Conservation (phyloP, 1,139 yeast species). For the Geotrichum siamense region DNA sequence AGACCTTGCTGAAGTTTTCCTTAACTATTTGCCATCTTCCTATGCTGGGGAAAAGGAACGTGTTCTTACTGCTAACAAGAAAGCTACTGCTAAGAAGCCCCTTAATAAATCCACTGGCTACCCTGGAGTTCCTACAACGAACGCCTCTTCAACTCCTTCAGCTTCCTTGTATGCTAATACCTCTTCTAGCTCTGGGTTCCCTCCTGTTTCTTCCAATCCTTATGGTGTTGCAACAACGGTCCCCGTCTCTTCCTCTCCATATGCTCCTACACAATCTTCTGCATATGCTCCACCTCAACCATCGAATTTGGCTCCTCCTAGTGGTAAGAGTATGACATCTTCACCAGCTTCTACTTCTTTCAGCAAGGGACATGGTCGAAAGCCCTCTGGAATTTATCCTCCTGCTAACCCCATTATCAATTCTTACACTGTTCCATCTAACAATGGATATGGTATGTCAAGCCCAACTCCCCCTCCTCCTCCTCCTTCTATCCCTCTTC, state of each 20-base stretch:
- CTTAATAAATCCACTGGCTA: conserved; percentile 14
- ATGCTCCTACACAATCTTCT: conserved; percentile 16
- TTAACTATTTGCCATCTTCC: conserved; percentile 62
- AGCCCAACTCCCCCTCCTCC: conserved; percentile 20
- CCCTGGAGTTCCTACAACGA: conserved; percentile 12
- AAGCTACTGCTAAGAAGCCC: conserved; percentile 17
- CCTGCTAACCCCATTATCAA: conserved; percentile 19
- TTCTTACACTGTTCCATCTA: conserved; percentile 12
- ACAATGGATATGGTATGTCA: conserved; percentile 8
- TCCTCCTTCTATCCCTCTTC: conserved; percentile 22
- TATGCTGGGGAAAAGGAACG: conserved; percentile 72
- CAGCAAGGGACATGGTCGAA: conserved; percentile 12
- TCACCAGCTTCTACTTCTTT: conserved; percentile 5
- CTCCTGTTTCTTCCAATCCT: conserved; percentile 17
- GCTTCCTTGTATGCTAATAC: conserved; percentile 4
- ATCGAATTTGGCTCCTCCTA: conserved; percentile 17
- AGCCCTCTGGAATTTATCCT: conserved; percentile 17
- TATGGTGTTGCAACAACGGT: conserved; percentile 11
- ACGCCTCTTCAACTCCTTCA: conserved; percentile 13
- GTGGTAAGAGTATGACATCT: conserved; percentile 13
- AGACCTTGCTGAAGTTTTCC: conserved; percentile 67
- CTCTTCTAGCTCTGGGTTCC: conserved; percentile 22
- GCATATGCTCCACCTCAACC: conserved; percentile 19
- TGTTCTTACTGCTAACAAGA: conserved; percentile 50
- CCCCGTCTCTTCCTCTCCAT: conserved; percentile 14